Base-by-base conservation (phyloP, 1,284 basidiomycete genomes). In the Xerocomus amazonicus region DNA sequence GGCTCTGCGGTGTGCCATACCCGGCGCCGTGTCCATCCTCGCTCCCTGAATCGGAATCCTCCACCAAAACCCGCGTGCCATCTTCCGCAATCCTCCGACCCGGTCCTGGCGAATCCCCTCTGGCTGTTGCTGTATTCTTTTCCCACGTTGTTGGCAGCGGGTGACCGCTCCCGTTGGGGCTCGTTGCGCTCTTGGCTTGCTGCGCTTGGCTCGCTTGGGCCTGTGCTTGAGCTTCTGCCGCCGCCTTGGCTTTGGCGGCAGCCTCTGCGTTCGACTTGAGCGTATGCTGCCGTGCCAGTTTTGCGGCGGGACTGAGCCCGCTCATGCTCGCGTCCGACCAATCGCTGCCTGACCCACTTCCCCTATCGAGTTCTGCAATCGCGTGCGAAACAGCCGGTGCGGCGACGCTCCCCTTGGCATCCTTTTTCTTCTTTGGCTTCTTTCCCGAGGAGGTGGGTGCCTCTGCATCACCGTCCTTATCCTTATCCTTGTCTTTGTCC, bases 231-330 rank as follows among this genome's bases (percentile, higher is more conserved):
- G 70, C 70, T 48, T 78, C 76, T 6, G 73, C 73, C 51, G 77
- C 78, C 1, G 77, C 79, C 59, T 87, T 85, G 6, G 81, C 84
- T 59, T 71, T 80, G 4, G 83, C 85, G 33, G 83, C 90, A 40
- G 87, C 89, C 67, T 92, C 90, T 2, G 90, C 90, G 56, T 88
- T 89, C 49, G 79, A 83, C 73, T 86, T 89, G 55, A 90, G 76
- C 17, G 92, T 90, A 67, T 97, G 94, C 66, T 94, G 91, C 39
- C 92, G 72, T 0, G 92, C 93, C 12, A 97, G 80, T 63, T 90
- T 88, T 0, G 95, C 96, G 27, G 96, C 95, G 4, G 95, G 95
- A 57, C 90, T 92, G 47, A 98, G 77, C 9, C 92, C 93, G 41
- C 78, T 81, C 67, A 91, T 70, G 44, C 81, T 80, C 2, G 76